Base-by-base conservation (phyloP, 495 filamentous ascomycete species). In the Wilcoxina mikolae region DNA sequence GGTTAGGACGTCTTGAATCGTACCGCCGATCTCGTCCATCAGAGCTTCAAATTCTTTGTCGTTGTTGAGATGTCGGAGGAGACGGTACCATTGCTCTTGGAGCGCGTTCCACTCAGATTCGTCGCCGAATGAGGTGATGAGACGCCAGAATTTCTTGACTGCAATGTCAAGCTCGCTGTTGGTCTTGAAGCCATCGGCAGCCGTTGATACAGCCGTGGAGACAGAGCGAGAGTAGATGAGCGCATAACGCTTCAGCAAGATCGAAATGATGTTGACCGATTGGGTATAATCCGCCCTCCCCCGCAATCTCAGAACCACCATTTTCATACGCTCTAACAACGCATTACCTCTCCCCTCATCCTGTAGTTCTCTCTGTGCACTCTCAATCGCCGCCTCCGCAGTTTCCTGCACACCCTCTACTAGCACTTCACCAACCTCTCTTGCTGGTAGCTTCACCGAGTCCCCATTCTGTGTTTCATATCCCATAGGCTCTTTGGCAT, bases 21-120 rank as follows among this genome's bases (percentile, higher is more conserved):
- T 78, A 46, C 75, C 75, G 0, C 82, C 82, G 3, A 89, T 69
- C 24, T 89, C 82, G 9, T 70, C 72, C 67, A 93, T 76, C 26
- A 93, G 65, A 23, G 75, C 65, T 58, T 96, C 90, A 58, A 95
- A 94, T 33, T 93, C 79, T 0, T 84, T 84, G 62, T 94, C 85
- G 24, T 76, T 79, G 46, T 83, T 73, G 2, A 80, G 77, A 68
- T 94, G 86, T 35, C 76, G 71, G 70, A 91, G 68, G 49, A 95
- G 78, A 50, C 76, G 69, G 27, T 83, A 74, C 60, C 85, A 77
- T 9, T 73, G 71, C 22, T 77, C 60, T 65, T 88, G 78, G 0
- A 90, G 73, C 42, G 74, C 72, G 25, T 88, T 69, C 90, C 90
- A 96, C 57, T 85, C 79, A 29, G 76, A 65, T 27, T 66, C 65